phyloP scores from a whole-genome alignment of 164 flowering plant genomes.

The Magnolia kwangsiensis region DNA sequence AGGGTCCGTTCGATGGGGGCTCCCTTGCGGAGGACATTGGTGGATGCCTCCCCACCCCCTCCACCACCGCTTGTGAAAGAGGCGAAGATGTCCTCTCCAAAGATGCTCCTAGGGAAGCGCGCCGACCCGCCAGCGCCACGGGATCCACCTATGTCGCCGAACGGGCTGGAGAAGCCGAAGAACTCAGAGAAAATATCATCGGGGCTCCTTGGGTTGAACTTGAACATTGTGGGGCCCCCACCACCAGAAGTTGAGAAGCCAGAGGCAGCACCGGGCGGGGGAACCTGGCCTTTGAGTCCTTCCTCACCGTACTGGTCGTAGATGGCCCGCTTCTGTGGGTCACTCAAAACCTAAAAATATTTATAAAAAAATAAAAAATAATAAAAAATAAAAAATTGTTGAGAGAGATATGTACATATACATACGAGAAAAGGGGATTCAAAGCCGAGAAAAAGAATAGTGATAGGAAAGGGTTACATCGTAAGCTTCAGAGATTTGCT shows the following conservation, averaged over 20 bases:
- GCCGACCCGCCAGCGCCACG: constrained; percentile 47
- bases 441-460: too few relatives aligned
- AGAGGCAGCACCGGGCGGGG: constrained; percentile 55
- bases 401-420: background rate
- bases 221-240: constrained; percentile 43
- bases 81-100: constrained; percentile 59
- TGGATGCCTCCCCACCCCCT: constrained; percentile 41
- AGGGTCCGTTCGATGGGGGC: constrained; percentile 61
- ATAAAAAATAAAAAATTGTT: background rate
- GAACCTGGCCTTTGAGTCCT: constrained; percentile 73
- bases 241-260: constrained; percentile 20
- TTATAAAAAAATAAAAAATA: background rate
- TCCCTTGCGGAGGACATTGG: constrained; percentile 39
- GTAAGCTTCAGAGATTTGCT: constrained; percentile 91
- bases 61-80: constrained; percentile 40
- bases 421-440: background rate
- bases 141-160: constrained; percentile 61
- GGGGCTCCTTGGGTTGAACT: constrained; percentile 74
- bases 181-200: constrained; percentile 89
- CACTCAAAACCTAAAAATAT: constrained; percentile 63
- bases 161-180: constrained; percentile 72
- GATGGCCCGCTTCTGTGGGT: constrained; percentile 74
- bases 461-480: constrained; percentile 38
- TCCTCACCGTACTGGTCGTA: constrained; percentile 95
- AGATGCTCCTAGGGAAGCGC: constrained; percentile 47